Base-by-base conservation (phyloP, 306 rosid species). In the Begonia loranthoides region DNA sequence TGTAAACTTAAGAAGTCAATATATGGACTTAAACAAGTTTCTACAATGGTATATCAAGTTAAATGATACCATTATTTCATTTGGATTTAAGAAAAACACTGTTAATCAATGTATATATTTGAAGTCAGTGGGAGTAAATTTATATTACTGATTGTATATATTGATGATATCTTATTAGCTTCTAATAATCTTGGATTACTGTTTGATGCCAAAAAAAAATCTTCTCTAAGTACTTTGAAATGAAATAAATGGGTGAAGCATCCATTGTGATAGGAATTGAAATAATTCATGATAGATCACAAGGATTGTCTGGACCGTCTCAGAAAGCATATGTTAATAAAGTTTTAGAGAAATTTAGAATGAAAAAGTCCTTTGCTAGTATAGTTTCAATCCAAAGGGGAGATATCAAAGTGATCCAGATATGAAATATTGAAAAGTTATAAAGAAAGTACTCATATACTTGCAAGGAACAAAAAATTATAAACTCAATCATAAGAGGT, bases 51-150 rank as follows among this genome's bases (percentile, higher is more conserved):
- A n/a, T n/a, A n/a, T n/a, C n/a, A n/a, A n/a, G n/a, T n/a, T n/a
- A n/a, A n/a, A n/a, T 56, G 51, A 51, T 43, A 43, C 6, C 38
- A 13, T 39, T 15, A 41, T 17, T 19, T 44, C 41, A 1, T 56
- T 56, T 12, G 57, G 19, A 53, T 53, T 56, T 22, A 17, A 56
- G 50, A 40, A 56, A 56, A 56, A 56, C 1, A 22, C 4, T 8
- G 15, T 56, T 56, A 51, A 56, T 41, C 19, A 33, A 19, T 43
- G 51, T 56, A 56, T 56, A 56, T 56, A 44, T n/a, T 4, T 56
- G 13, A 56, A 22, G 14, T 56, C 36, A 56, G 60, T 56, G 40
- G 14, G 41, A 44, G 41, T 2, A 56, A 19, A 9, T 41, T 56
- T 6, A 9, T 55, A 1, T 56, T 43, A 19, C 10, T 56, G 13